Conservation (phyloP, 805 yeast genomes). For the Hanseniaspora vineae region DNA sequence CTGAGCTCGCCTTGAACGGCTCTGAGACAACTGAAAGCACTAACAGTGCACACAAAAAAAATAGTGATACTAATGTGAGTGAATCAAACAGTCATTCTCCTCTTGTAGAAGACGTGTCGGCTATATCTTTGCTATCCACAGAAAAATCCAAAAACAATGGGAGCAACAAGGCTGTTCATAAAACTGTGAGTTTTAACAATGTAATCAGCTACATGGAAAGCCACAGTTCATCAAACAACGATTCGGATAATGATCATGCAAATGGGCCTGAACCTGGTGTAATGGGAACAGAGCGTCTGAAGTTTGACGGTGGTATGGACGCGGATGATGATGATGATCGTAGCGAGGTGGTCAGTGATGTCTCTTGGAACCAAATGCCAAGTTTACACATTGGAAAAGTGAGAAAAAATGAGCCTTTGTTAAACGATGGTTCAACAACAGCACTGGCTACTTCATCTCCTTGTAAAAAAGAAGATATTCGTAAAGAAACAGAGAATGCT, state of each 20-base stretch:
- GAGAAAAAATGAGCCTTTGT: conserved; percentile 5
- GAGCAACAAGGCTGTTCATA: conserved; percentile 13
- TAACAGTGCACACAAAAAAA: not conserved
- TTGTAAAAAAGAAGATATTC: not conserved
- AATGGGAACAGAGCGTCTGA: conserved; percentile 26
- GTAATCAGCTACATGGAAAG: conserved; percentile 23
- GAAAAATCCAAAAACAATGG: not conserved
- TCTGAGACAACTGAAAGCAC: not conserved
- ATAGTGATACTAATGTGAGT: conserved; percentile 3
- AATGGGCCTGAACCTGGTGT: conserved; percentile 17
- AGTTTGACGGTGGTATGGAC: conserved; percentile 6
- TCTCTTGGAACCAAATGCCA: conserved; percentile 20
- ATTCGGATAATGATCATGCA: conserved; percentile 15
- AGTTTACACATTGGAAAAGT: conserved; percentile 18
- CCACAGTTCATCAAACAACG: conserved; percentile 10
- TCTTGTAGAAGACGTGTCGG: no score
- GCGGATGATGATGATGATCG: conserved; percentile 16
- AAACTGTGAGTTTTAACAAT: conserved; percentile 24
- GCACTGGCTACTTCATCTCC: not conserved
- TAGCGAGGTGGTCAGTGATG: conserved; percentile 22
- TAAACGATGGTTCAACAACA: conserved; percentile 7
- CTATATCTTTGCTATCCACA: not conserved
- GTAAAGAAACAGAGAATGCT: no score
- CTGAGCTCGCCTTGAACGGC: no score
- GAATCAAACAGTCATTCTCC: no score